phyloP scores from a whole-genome alignment of 306 rosid genomes.

The Carpinus fangiana region DNA sequence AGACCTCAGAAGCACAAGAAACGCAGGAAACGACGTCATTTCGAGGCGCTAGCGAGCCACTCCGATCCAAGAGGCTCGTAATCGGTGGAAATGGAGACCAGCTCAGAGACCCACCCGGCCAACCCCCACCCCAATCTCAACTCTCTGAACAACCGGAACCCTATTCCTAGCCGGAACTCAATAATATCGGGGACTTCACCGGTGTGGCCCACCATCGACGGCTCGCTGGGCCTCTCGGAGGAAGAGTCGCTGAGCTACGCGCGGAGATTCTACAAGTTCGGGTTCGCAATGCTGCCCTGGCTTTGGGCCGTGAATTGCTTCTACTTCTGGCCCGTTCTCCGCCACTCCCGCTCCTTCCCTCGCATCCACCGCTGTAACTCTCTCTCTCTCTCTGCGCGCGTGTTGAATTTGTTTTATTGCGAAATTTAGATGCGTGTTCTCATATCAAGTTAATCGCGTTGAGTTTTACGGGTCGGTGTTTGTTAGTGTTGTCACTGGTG shows the following conservation, averaged over 20 bases:
- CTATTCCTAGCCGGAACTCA: conserved; percentile 34
- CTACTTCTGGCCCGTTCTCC: conserved; percentile 97
- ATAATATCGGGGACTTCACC: conserved; percentile 37
- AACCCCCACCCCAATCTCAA: conserved; percentile 11
- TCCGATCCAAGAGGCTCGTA: neutral
- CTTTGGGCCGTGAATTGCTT: conserved; percentile 98
- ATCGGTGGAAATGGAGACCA: conserved; percentile 21
- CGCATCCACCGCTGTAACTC: conserved; percentile 67
- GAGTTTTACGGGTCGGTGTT: neutral
- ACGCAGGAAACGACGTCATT: neutral
- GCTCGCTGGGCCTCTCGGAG: conserved; percentile 71
- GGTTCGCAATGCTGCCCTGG: conserved; percentile 76
- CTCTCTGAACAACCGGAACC: conserved; percentile 14
- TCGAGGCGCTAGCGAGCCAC: neutral
- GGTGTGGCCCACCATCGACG: conserved; percentile 88
- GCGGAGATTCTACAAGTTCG: conserved; percentile 74
- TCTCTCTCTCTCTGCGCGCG: neutral
- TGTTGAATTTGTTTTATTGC: too few relatives aligned
- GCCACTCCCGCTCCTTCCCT: conserved; percentile 77
- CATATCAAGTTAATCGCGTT: neutral
- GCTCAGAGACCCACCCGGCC: conserved; percentile 13
- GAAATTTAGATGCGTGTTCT: neutral
- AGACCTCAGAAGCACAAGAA: neutral
- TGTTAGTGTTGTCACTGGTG: neutral
- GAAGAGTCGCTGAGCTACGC: conserved; percentile 78